These are phyloP conservation scores for Bacterosira constricta DNA, from an alignment of 108 stramenopile genomes.

Conservation along the genomic window DNA sequence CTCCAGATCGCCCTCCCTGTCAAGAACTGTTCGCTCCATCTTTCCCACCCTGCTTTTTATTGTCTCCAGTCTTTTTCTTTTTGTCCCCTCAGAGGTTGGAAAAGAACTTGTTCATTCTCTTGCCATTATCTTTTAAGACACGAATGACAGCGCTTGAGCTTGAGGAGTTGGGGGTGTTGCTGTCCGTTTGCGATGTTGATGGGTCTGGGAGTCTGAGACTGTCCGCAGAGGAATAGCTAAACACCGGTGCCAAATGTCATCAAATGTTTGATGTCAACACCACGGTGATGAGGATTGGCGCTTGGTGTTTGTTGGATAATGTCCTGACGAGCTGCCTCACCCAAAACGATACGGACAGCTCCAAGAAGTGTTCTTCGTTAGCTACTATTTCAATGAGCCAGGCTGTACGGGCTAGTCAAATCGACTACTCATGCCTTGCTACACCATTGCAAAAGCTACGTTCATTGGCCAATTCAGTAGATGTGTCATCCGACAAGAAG, in stretches of 20 bases:
- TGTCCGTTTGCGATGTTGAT: no score
- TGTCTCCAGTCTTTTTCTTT: slow-evolving; percentile 18
- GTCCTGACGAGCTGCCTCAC: slow-evolving; percentile 53
- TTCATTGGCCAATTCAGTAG: slow-evolving; percentile 22
- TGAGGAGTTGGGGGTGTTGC: no score
- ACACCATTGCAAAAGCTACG: slow-evolving; percentile 57
- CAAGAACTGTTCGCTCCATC: slow-evolving; percentile 1
- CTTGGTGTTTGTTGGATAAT: slow-evolving; percentile 82
- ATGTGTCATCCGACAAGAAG: slow-evolving; percentile 25
- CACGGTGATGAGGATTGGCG: slow-evolving; percentile 45
- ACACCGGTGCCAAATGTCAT: no score
- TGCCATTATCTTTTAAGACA: no score
- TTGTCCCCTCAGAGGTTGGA: slow-evolving; percentile 29
- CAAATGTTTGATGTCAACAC: slow-evolving; percentile 28
- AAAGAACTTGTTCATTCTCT: slow-evolving; percentile 44
- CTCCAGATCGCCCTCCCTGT: slow-evolving; percentile 33
- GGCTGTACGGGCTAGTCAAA: slow-evolving; percentile 29
- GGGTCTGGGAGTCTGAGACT: no score
- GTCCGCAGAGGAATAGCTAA: no score
- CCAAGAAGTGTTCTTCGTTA: background rate
- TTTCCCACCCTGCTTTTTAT: slow-evolving; percentile 29
- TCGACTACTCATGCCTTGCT: slow-evolving; percentile 56
- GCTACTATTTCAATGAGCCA: slow-evolving; percentile 40
- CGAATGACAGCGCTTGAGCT: no score
- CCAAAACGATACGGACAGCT: slow-evolving; percentile 5